phyloP scores from a whole-genome alignment of 306 rosid species.

The Leucaena leucocephala region DNA sequence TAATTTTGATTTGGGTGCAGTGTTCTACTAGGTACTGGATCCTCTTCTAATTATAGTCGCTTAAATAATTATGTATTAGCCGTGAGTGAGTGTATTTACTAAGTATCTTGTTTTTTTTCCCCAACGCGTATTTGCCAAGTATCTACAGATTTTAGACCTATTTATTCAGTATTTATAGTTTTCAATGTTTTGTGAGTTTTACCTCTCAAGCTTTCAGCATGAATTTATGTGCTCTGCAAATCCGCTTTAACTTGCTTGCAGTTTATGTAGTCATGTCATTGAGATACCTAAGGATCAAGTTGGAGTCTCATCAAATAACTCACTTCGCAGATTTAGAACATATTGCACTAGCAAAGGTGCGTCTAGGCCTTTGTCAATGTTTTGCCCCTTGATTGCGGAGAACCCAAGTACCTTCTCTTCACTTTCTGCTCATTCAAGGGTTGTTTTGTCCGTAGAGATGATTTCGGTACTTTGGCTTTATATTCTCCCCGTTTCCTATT shows the following conservation, averaged over 20 bases:
- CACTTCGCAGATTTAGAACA: slow-evolving; percentile 56
- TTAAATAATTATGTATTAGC: background rate
- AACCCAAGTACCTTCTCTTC: slow-evolving; percentile 5
- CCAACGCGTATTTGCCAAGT: background rate
- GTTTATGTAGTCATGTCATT: slow-evolving; percentile 46
- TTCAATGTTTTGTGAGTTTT: background rate
- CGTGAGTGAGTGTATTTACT: background rate
- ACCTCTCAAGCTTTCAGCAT: slow-evolving; percentile 8
- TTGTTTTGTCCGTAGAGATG: background rate
- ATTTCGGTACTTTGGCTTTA: background rate
- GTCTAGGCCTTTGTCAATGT: slow-evolving; percentile 3
- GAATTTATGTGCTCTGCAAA: slow-evolving; percentile 25
- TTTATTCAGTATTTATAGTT: background rate
- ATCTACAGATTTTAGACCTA: background rate
- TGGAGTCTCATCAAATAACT: slow-evolving; percentile 49
- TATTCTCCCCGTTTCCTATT: background rate
- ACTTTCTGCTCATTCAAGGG: background rate
- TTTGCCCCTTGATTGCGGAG: background rate
- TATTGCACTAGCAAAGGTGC: slow-evolving; percentile 70
- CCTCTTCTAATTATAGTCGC: background rate
- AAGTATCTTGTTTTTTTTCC: background rate
- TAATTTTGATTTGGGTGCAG: background rate
- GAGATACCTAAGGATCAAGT: slow-evolving; percentile 48
- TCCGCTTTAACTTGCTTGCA: slow-evolving; percentile 42
- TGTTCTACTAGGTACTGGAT: background rate